Evolutionary conservation across 148 eudicot species (phyloP).

Genomic region (Chenopodium quinoa): DNA sequence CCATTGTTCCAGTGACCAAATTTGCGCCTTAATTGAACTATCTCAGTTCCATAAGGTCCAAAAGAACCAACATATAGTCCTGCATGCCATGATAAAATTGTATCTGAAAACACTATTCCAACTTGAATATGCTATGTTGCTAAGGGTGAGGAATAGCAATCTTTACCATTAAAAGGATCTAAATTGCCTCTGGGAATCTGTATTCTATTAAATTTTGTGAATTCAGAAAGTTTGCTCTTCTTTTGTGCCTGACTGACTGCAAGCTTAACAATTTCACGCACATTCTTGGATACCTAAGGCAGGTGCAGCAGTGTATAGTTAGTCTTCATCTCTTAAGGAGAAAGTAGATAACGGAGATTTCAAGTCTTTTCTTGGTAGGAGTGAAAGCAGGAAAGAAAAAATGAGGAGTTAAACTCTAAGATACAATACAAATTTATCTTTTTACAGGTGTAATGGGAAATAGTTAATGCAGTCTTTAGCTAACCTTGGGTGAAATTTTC

Average conservation of each 20-base stretch:
- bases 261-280: slow-evolving; percentile 81
- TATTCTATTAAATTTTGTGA: slow-evolving; percentile 74
- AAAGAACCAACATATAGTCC: slow-evolving; percentile 96
- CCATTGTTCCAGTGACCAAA: slow-evolving; percentile 83
- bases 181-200: slow-evolving; percentile 58
- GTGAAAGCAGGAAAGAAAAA: slow-evolving; percentile 2
- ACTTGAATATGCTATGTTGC: slow-evolving; percentile 10
- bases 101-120: not conserved
- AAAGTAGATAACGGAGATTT: not conserved
- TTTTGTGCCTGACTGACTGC: slow-evolving; percentile 82
- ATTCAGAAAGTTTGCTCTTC: slow-evolving; percentile 62
- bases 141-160: slow-evolving; percentile 16
- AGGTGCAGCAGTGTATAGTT: slow-evolving; percentile 18
- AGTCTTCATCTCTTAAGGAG: slow-evolving; percentile 2
- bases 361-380: not conserved
- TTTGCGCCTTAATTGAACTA: slow-evolving; percentile 87
- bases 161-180: slow-evolving; percentile 91
- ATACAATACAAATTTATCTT: not conserved
- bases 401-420: not conserved
- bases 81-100: slow-evolving; percentile 28
- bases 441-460: not conserved
- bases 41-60: slow-evolving; percentile 93
- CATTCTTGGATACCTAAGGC: slow-evolving; percentile 62
- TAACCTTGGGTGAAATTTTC: slow-evolving; percentile 77
- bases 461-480: slow-evolving; percentile 10